Percentiles rank a stretch among this genome's conserved stretches.
Evolutionary conservation across 2,329 filamentous ascomycete species (phyloP).

Genomic region (Aureobasidium uvarum): DNA sequence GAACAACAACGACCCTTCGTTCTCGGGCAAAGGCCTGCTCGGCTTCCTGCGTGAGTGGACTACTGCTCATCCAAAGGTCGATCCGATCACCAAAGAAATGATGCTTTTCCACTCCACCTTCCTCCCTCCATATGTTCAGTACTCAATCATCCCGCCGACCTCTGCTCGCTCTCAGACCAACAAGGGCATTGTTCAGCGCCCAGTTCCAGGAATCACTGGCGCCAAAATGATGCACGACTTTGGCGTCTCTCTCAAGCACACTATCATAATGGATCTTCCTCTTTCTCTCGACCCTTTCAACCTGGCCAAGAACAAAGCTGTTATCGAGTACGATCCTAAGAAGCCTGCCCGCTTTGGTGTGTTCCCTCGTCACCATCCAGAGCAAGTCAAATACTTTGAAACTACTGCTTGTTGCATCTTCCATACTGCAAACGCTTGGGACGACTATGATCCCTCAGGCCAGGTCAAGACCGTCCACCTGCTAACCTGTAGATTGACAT

Average conservation of each 20-base stretch:
- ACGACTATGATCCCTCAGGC: constrained; percentile 43
- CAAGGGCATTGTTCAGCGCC: constrained; percentile 49
- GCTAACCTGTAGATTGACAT: constrained; percentile 65
- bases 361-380: constrained; percentile 61
- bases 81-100: constrained; percentile 63
- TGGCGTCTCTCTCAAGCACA: constrained; percentile 62
- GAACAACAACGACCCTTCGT: constrained; percentile 37
- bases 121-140: constrained; percentile 63
- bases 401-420: constrained; percentile 68
- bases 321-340: constrained; percentile 59
- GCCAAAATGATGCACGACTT: constrained; percentile 78
- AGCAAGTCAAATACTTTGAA: constrained; percentile 63
- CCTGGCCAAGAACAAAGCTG: constrained; percentile 54
- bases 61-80: constrained; percentile 67
- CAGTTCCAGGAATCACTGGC: constrained; percentile 60
- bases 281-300: constrained; percentile 64
- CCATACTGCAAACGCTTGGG: constrained; percentile 71
- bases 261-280: constrained; percentile 68
- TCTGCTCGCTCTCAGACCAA: constrained; percentile 26
- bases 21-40: constrained; percentile 57
- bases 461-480: constrained; percentile 56
- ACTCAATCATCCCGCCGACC: constrained; percentile 55
- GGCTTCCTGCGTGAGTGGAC: constrained; percentile 69
- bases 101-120: constrained; percentile 67
- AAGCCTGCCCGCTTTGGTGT: constrained; percentile 63